Conservation (phyloP, 768 basidiomycete species). For the Suillus paluster region DNA sequence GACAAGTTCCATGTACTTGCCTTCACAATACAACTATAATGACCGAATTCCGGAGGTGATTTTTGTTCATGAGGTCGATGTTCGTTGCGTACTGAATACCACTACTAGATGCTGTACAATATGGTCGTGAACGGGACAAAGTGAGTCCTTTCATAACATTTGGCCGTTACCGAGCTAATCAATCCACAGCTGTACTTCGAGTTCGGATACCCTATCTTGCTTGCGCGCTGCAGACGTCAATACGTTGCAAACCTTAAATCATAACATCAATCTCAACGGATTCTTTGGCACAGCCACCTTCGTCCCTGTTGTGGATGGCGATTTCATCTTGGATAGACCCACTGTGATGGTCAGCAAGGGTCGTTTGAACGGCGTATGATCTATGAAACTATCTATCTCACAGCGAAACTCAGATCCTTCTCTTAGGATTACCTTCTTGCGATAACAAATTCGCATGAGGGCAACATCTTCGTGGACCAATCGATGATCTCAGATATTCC, state of each 20-base stretch:
- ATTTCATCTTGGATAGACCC: slow-evolving; percentile 49
- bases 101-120: slow-evolving; percentile 35
- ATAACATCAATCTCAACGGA: slow-evolving; percentile 29
- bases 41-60: slow-evolving; percentile 45
- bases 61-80: not conserved
- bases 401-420: slow-evolving; percentile 4
- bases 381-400: not conserved
- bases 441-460: slow-evolving; percentile 37
- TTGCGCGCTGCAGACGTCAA: slow-evolving; percentile 39
- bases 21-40: slow-evolving; percentile 50
- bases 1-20: slow-evolving; percentile 48
- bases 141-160: slow-evolving; percentile 26
- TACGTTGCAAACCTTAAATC: slow-evolving; percentile 40
- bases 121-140: slow-evolving; percentile 39
- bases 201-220: slow-evolving; percentile 42
- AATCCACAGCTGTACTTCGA: slow-evolving; percentile 38
- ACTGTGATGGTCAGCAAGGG: slow-evolving; percentile 40
- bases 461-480: slow-evolving; percentile 29
- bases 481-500: slow-evolving; percentile 22
- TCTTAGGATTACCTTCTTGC: slow-evolving; percentile 28
- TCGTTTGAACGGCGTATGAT: slow-evolving; percentile 47
- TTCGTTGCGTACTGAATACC: not conserved
- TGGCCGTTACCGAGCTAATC: not conserved
- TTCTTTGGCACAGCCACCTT: slow-evolving; percentile 46
- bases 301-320: slow-evolving; percentile 53